Percentiles rank a stretch among this genome's conserved stretches.
Evolutionary conservation across 108 stramenopile species (phyloP).

Genomic region (Thalassiosira profunda): DNA sequence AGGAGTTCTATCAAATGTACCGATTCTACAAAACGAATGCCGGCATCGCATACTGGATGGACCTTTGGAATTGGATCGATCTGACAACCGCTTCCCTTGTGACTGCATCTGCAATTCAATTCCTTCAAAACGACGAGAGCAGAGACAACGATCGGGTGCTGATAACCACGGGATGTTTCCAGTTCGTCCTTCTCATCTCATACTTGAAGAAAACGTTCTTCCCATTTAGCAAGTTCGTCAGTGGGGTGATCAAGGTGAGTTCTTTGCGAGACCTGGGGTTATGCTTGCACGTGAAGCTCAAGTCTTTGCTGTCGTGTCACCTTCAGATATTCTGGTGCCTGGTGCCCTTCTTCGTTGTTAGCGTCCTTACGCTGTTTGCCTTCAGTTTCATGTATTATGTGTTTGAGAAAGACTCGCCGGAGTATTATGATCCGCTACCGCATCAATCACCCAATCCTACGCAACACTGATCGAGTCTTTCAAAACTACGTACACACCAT

Average conservation of each 20-base stretch:
- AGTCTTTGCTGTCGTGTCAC: no score
- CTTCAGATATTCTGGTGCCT: neutral
- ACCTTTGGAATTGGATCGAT: constrained; percentile 6
- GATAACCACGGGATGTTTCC: constrained; percentile 4
- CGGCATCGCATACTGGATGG: neutral
- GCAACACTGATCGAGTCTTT: neutral
- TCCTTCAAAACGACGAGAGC: neutral
- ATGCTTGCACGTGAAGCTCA: no score
- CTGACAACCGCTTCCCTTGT: neutral
- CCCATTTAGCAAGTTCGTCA: constrained; percentile 4
- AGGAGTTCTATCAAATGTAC: neutral
- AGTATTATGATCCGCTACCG: no score
- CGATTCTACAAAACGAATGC: neutral
- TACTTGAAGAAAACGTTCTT: constrained; percentile 9
- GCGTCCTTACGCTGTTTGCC: neutral
- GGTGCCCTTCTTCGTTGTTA: neutral
- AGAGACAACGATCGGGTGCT: neutral
- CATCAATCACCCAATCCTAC: no score
- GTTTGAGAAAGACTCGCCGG: no score
- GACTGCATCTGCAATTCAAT: neutral
- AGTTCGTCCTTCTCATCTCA: neutral
- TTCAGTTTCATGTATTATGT: constrained; percentile 11
- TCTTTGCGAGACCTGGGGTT: no score
- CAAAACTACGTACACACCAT: neutral
- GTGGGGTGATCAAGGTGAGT: constrained; percentile 1